A percentile compares a stretch with the other conserved stretches of the same genome.
phyloP scores from a whole-genome alignment of 257 asterid species.

The Oldenlandia corymbosa region DNA sequence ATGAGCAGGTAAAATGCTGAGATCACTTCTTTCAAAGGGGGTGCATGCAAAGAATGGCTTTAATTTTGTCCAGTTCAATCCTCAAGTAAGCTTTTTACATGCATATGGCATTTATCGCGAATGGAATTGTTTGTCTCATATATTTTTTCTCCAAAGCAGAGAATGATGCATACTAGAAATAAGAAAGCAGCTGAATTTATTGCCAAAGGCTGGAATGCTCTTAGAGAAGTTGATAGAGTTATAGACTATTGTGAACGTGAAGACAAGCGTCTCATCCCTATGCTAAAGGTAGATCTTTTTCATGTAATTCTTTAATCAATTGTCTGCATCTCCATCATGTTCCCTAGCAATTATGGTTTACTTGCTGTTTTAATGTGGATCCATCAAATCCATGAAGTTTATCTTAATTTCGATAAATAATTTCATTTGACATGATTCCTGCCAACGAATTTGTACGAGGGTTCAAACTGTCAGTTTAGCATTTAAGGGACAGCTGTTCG shows the following conservation, averaged over 20 bases:
- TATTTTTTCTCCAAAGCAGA: constrained; percentile 27
- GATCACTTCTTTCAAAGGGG: constrained; percentile 33
- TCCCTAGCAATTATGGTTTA: neutral
- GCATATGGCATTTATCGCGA: neutral
- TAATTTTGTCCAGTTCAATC: constrained; percentile 31
- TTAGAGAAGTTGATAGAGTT: constrained; percentile 91
- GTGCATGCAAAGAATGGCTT: constrained; percentile 19
- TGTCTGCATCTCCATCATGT: neutral
- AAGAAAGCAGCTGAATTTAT: constrained; percentile 81
- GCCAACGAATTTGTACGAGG: neutral
- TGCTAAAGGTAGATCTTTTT: constrained; percentile 46
- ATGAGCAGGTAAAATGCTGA: constrained; percentile 32
- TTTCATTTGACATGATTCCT: neutral
- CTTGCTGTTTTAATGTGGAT: neutral
- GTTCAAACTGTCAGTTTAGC: neutral
- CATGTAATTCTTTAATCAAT: neutral
- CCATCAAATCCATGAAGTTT: neutral
- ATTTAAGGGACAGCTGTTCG: neutral
- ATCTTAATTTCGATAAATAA: neutral
- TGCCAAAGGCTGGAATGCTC: constrained; percentile 84
- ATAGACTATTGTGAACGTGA: constrained; percentile 74
- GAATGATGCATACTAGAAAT: constrained; percentile 80
- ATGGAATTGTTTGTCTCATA: neutral
- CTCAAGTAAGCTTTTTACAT: constrained; percentile 31
- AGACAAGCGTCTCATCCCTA: constrained; percentile 79